Evolutionary conservation across 2,329 filamentous ascomycete species (phyloP), one percentile per base, ranked within the genome.

Genomic region (Clonostachys chloroleuca): DNA sequence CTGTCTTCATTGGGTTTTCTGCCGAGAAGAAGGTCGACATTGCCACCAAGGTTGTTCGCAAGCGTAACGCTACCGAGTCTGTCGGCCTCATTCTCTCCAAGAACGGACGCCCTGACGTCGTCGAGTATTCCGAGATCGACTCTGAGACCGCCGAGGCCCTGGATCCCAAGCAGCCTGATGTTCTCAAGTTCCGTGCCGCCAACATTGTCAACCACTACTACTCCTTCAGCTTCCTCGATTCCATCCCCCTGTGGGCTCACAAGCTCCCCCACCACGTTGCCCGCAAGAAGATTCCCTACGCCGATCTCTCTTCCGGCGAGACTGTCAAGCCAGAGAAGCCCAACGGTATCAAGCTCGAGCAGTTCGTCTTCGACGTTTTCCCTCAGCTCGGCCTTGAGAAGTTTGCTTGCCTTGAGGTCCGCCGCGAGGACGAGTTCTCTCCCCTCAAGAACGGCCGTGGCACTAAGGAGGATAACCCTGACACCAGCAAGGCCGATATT

Each of bases 191-290:
- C 84, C 87, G 94, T 52, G 92, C 94, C 49, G 94, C 92, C 62
- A 99, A 99, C 76, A 99, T 99, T 59, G 94, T 99, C 73, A 99
- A 99, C 78, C 94, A 99, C 79, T 99, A 97, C 81, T 99, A 99
- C 76, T 95, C 90, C 42, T 92, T 92, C 77, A 74, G 80, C 56
- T 97, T 96, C 80, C 80, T 99, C 43, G 87, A 96, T 67, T 86
- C 83, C 53, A 96, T 96, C 58, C 91, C 94, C 49, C 73, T 83
- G 58, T 96, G 90, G 89, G 84, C 82, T 16, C 79, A 91, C 72
- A 83, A 86, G 67, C 81, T 99, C 45, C 92, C 92, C 14, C 94
- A 97, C 68, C 94, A 99, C 75, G 85, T 99, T 53, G 94, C 94
- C 41, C 84, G 87, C 68, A 99, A 99, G 87, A 99, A 99, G 87